Conservation (phyloP, 768 basidiomycete genomes). For the Rhodotorula graminis region DNA sequence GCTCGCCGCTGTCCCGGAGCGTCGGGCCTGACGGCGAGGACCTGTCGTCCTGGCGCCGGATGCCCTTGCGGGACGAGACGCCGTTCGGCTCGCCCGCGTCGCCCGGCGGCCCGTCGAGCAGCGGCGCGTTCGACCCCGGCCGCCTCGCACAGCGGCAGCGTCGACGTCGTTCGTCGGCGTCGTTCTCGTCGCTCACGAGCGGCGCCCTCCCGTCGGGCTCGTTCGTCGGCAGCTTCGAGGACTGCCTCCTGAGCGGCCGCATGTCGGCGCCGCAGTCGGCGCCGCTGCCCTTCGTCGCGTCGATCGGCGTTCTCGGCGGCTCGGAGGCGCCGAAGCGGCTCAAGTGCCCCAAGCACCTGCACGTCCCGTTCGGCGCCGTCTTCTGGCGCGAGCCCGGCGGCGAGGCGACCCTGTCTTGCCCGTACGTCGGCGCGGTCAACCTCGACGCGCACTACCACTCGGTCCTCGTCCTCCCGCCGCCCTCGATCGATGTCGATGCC, state of each 20-base stretch:
- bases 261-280: slow-evolving; percentile 38
- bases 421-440: slow-evolving; percentile 46
- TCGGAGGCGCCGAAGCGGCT: slow-evolving; percentile 25
- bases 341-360: slow-evolving; percentile 37
- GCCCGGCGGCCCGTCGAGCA: background rate
- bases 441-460: slow-evolving; percentile 41
- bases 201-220: slow-evolving; percentile 1
- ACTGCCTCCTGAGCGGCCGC: slow-evolving; percentile 44
- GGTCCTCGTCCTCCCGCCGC: background rate
- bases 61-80: background rate
- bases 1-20: slow-evolving; percentile 8
- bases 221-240: slow-evolving; percentile 44
- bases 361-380: slow-evolving; percentile 36
- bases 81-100: background rate
- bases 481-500: background rate
- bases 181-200: background rate
- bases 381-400: slow-evolving; percentile 33
- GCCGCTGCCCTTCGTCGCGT: slow-evolving; percentile 41
- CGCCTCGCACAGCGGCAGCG: background rate
- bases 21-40: background rate
- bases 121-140: background rate
- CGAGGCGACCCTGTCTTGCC: slow-evolving; percentile 26
- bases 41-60: background rate
- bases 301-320: slow-evolving; percentile 39
- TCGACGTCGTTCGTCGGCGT: slow-evolving; percentile 11